Evolutionary conservation across 441 rosid species (phyloP).

Genomic region (Corymbia citriodora): DNA sequence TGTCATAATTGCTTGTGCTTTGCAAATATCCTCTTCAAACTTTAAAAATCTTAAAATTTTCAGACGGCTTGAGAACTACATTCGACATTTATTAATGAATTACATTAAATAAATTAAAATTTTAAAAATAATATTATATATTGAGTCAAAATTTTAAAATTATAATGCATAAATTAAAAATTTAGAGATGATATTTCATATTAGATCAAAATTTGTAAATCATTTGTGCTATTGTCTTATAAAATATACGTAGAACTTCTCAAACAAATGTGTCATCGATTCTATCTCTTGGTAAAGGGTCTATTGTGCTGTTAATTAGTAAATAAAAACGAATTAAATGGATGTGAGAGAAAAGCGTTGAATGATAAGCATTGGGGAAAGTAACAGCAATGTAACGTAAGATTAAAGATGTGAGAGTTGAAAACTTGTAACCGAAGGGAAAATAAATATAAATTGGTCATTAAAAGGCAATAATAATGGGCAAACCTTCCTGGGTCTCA

Average conservation of each 20-base stretch:
- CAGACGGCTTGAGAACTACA: too few relatives aligned
- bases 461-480: neutral
- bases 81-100: too few relatives aligned
- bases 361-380: neutral
- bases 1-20: neutral
- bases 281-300: neutral
- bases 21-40: neutral
- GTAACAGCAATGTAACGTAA: neutral
- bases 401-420: neutral
- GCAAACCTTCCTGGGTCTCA: neutral
- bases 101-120: too few relatives aligned
- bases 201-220: too few relatives aligned
- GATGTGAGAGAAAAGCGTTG: neutral
- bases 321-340: neutral
- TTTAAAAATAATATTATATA: accelerated
- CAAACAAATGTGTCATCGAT: too few relatives aligned
- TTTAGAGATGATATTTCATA: too few relatives aligned
- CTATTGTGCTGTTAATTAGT: neutral
- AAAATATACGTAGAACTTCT: too few relatives aligned
- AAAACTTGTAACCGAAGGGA: neutral
- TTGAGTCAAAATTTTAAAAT: too few relatives aligned
- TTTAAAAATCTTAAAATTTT: neutral
- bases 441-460: neutral
- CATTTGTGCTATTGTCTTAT: too few relatives aligned
- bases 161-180: too few relatives aligned